Evolutionary conservation across 495 filamentous ascomycete genomes (phyloP), one percentile per base, ranked within the genome.

Genomic region (Rostrohypoxylon terebratum): DNA sequence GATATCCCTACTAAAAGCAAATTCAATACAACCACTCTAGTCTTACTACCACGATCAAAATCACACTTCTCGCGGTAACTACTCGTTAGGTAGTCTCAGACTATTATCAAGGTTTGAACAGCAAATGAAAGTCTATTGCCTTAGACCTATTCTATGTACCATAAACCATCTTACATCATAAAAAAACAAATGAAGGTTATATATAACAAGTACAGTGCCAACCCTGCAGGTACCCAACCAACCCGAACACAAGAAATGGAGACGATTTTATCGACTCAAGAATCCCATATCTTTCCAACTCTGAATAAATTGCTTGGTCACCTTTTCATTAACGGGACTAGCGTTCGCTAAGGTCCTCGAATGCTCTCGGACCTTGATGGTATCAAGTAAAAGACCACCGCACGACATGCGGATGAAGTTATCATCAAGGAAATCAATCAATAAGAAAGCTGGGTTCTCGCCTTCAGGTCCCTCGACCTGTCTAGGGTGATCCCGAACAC

Each of bases 341-440:
- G 75, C 73, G 9, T 31, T 59, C 0, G 63, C 51, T 50, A 87
- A 70, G 7, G 83, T 84, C 33, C 73, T 47, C 14, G 85, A 87
- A 73, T 87, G 84, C 68, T 85, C 80, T 13, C 68, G 48, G 13
- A 70, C 71, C 57, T 81, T 81, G 11, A 57, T 66, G 1, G 81
- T 83, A 59, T 83, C 84, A 69, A 89, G 66, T 0, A 87, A 11
- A 4, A 89, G 70, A 0, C 84, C 85, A n/a, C 84, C 84, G 58
- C 87, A 89, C 0, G 83, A 83, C 86, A 89, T 88, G 8, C 83
- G 76, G 7, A 82, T 14, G 48, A 84, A 89, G 51, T 88, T 79
- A n/a, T 75, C 71, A 14, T 86, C 85, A 25, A 89, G 65, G 70
- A 88, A 89, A 16, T 87, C 85, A 0, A 83, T 55, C 61, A 87